Percentiles rank a stretch among this genome's conserved stretches.
Conservation (phyloP, 352 stramenopile species). For the Albugo candida region DNA sequence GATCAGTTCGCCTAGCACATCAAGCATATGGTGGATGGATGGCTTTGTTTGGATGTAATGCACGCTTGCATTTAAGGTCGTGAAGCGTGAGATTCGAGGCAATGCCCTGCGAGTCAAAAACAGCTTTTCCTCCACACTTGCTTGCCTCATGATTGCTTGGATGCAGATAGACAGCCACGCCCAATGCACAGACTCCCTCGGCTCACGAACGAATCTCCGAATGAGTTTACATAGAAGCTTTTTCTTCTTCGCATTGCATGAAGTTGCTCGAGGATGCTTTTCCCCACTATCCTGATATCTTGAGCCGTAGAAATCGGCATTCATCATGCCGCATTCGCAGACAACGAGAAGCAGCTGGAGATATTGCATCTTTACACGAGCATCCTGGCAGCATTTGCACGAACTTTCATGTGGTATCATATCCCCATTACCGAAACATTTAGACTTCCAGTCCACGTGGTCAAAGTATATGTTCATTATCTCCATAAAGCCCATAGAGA, state of each 20-base stretch:
- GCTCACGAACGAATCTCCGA: constrained; percentile 74
- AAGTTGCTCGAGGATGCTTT: constrained; percentile 21
- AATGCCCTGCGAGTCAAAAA: constrained; percentile 81
- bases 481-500: constrained; percentile 74
- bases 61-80: constrained; percentile 77
- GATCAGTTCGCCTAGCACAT: constrained; percentile 89
- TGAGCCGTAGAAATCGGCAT: constrained; percentile 40
- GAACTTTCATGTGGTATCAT: constrained; percentile 6
- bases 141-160: constrained; percentile 86
- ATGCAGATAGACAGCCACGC: constrained; percentile 94
- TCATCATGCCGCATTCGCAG: constrained; percentile 81
- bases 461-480: constrained; percentile 89
- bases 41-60: constrained; percentile 70
- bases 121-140: constrained; percentile 70
- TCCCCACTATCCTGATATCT: constrained; percentile 34
- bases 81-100: constrained; percentile 67
- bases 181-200: constrained; percentile 85
- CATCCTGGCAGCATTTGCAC: constrained; percentile 91
- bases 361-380: constrained; percentile 90
- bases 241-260: constrained; percentile 41
- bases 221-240: constrained; percentile 85
- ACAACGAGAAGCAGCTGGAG: constrained; percentile 92
- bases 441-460: constrained; percentile 83
- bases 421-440: not conserved
- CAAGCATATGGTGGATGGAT: constrained; percentile 90